Conservation (phyloP, 2,329 filamentous ascomycete genomes). For the Salinomyces thailandicus region DNA sequence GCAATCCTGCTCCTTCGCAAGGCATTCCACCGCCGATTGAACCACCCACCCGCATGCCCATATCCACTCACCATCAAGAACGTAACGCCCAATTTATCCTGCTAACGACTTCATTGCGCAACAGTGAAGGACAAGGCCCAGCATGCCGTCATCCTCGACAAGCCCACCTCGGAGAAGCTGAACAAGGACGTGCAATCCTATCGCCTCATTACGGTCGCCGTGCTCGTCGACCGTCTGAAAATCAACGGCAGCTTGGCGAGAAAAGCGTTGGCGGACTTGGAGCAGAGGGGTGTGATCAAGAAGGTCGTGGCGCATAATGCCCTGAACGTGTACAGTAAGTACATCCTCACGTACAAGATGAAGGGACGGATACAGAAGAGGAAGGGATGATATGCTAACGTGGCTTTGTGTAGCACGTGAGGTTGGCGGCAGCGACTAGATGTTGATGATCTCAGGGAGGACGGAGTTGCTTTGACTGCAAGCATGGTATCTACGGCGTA, state of each 20-base stretch:
- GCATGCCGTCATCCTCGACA: conserved; percentile 98
- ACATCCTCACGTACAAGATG: not conserved
- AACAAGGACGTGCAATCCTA: conserved; percentile 99
- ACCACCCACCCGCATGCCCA: not conserved
- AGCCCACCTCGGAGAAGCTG: conserved; percentile 93
- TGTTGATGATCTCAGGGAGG: not conserved
- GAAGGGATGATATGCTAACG: not conserved
- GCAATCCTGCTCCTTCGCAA: not conserved
- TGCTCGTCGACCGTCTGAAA: conserved; percentile 98
- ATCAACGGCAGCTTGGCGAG: conserved; percentile 97
- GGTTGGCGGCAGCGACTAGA: conserved; percentile 8
- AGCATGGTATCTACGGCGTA: conserved; percentile 2
- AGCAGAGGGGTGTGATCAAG: conserved; percentile 98
- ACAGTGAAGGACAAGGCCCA: conserved; percentile 98
- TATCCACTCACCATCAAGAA: not conserved
- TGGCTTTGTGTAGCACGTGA: conserved; percentile 2
- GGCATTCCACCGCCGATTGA: too few species aligned
- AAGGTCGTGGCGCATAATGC: conserved; percentile 93
- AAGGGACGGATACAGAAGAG: not conserved
- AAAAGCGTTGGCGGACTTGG: conserved; percentile 78
- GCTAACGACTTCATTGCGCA: not conserved
- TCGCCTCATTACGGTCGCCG: conserved; percentile 96
- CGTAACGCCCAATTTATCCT: too few species aligned
- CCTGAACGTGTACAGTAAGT: conserved; percentile 82
- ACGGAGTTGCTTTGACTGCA: conserved; percentile 1